Percentiles rank a stretch among this genome's conserved stretches.
These are phyloP conservation scores for Dipteronia sinensis DNA, from an alignment of 345 rosid species.

Conservation along the genomic window DNA sequence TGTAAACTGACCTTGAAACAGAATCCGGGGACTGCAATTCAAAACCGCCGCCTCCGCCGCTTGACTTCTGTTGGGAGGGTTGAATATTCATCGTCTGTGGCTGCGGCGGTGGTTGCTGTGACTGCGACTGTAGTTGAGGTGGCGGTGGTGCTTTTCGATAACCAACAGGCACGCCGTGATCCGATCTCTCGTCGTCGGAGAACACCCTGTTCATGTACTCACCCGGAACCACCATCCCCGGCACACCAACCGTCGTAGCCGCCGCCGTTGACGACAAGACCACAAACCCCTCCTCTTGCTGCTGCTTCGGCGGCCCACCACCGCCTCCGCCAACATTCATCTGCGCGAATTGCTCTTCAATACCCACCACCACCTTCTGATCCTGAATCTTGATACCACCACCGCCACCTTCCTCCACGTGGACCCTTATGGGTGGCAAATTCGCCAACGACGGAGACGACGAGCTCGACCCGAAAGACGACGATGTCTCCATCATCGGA, in stretches of 20 bases:
- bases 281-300: conserved; percentile 59
- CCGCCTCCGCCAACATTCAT: conserved; percentile 40
- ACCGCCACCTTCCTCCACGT: conserved; percentile 51
- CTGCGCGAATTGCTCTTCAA: conserved; percentile 84
- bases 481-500: conserved; percentile 84
- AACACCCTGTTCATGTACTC: conserved; percentile 55
- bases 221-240: conserved; percentile 46
- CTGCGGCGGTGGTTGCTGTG: conserved; percentile 20
- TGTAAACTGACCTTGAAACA: conserved; percentile 65
- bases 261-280: conserved; percentile 57
- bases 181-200: conserved; percentile 97
- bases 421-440: conserved; percentile 85
- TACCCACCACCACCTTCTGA: conserved; percentile 55
- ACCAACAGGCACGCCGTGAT: conserved; percentile 63
- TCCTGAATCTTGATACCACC: conserved; percentile 43
- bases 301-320: conserved; percentile 41
- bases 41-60: conserved; percentile 50
- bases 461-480: conserved; percentile 94
- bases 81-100: neutral
- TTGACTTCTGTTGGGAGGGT: conserved; percentile 48
- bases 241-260: conserved; percentile 35
- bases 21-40: conserved; percentile 90
- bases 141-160: conserved; percentile 54
- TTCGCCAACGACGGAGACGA: conserved; percentile 87
- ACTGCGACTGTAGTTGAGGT: conserved; percentile 48